phyloP scores from a whole-genome alignment of 2,329 filamentous ascomycete genomes.

The Epichloe hybrida region DNA sequence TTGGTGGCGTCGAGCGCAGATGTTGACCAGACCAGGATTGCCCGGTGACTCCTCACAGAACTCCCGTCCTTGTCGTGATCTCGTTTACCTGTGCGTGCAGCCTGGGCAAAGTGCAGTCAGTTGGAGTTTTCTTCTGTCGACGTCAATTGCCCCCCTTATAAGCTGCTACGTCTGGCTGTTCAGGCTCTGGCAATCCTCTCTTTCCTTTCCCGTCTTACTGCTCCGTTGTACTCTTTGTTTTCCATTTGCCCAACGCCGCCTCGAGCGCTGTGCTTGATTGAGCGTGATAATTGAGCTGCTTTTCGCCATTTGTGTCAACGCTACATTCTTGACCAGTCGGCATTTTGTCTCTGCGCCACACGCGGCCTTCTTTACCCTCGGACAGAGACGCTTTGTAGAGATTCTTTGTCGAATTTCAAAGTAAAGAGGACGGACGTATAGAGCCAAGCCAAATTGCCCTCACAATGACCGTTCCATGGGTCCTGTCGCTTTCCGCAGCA shows the following conservation, averaged over 20 bases:
- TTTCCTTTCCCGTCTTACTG: not conserved
- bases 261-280: not conserved
- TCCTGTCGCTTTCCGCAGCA: constrained; percentile 17
- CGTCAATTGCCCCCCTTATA: not conserved
- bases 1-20: not conserved
- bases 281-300: not conserved
- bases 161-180: not conserved
- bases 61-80: not conserved
- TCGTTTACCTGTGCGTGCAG: not conserved
- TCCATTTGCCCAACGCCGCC: not conserved
- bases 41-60: constrained; percentile 6
- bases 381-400: constrained; percentile 2
- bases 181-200: not conserved
- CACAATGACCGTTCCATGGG: constrained; percentile 4
- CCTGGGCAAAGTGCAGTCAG: not conserved
- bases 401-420: not conserved
- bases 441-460: not conserved
- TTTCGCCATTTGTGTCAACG: not conserved
- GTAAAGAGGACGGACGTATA: not conserved
- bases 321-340: not conserved
- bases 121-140: not conserved
- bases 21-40: not conserved
- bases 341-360: not conserved
- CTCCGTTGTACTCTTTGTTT: not conserved
- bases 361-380: not conserved